phyloP scores from a whole-genome alignment of 2,329 filamentous ascomycete genomes.

The Ustulina deusta region DNA sequence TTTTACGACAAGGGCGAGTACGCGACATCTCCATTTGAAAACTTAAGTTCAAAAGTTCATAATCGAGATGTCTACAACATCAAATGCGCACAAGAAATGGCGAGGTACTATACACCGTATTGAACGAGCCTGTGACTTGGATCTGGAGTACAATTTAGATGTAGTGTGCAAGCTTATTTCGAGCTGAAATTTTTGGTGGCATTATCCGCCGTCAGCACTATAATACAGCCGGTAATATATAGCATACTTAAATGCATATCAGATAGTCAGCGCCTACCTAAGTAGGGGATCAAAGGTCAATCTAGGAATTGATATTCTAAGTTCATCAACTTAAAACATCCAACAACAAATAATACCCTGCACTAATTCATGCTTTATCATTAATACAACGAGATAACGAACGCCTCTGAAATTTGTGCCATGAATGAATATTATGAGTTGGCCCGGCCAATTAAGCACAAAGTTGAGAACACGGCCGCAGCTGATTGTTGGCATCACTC shows the following conservation, averaged over 20 bases:
- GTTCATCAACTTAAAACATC: background rate
- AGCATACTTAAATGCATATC: background rate
- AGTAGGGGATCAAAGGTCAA: background rate
- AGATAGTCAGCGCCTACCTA: background rate
- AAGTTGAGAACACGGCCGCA: background rate
- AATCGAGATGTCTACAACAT: background rate
- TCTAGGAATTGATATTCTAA: background rate
- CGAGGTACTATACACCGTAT: background rate
- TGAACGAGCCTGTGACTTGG: background rate
- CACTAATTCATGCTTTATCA: background rate
- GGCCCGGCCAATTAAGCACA: background rate
- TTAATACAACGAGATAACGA: background rate
- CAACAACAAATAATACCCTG: background rate
- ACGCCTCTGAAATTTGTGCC: background rate
- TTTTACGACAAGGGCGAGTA: background rate
- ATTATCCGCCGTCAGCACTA: background rate
- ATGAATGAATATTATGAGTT: background rate
- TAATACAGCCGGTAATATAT: slow-evolving; percentile 4
- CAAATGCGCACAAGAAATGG: background rate
- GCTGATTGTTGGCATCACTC: background rate
- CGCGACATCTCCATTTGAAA: background rate
- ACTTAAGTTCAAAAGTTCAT: background rate
- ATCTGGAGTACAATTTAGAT: background rate
- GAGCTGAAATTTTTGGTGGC: background rate
- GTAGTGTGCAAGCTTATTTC: background rate